A percentile compares a stretch with the other conserved stretches of the same genome.
These are phyloP conservation scores for Euptelea pleiosperma DNA, from an alignment of 164 flowering plant genomes.

Conservation along the genomic window DNA sequence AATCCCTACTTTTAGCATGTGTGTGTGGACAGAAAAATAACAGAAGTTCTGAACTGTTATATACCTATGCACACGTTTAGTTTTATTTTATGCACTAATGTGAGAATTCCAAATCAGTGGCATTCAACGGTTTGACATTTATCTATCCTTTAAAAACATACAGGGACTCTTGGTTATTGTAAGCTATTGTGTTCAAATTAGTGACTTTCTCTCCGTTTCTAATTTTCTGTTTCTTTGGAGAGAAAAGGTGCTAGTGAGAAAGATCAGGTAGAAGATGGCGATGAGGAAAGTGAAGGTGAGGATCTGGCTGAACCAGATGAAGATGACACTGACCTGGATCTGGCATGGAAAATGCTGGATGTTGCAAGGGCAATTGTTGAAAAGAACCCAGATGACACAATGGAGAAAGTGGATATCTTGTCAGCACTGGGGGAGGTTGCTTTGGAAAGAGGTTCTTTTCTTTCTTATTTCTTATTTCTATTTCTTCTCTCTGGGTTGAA, in stretches of 20 bases:
- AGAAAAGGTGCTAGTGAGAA: constrained; percentile 27
- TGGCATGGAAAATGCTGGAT: constrained; percentile 98
- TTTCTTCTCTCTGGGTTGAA: neutral
- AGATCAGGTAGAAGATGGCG: constrained; percentile 43
- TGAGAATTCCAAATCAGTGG: neutral
- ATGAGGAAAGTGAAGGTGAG: constrained; percentile 59
- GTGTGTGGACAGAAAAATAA: too few relatives aligned
- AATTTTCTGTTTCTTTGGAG: constrained; percentile 1
- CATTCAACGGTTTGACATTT: too few relatives aligned
- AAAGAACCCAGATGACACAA: constrained; percentile 63
- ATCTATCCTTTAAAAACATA: too few relatives aligned
- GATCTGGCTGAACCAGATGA: constrained; percentile 73
- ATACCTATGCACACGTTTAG: too few relatives aligned
- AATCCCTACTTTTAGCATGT: too few relatives aligned
- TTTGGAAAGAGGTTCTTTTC: constrained; percentile 77
- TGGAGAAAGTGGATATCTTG: constrained; percentile 84
- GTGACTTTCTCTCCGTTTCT: neutral
- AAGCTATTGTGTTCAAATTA: too few relatives aligned
- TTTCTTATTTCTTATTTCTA: neutral
- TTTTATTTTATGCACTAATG: neutral
- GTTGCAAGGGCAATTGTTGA: constrained; percentile 91
- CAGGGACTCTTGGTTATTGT: neutral
- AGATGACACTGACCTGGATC: constrained; percentile 94
- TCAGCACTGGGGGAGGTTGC: constrained; percentile 92
- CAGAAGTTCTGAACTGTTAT: too few relatives aligned